Percentiles rank a stretch among this genome's conserved stretches.
phyloP scores from a whole-genome alignment of 768 basidiomycete genomes.

The Ramaria sp. region DNA sequence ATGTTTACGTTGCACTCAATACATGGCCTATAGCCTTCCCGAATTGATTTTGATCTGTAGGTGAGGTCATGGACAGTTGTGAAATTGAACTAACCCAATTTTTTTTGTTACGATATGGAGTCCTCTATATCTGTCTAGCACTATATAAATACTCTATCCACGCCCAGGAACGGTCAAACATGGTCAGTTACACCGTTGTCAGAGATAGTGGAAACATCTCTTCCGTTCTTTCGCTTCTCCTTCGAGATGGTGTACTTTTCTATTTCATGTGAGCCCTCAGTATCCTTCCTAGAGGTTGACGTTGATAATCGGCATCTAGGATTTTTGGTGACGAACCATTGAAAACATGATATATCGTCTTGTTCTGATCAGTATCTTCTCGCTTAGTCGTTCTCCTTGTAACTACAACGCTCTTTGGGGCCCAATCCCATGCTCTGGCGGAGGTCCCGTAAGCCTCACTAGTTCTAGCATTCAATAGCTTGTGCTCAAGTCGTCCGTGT shows the following conservation, averaged over 20 bases:
- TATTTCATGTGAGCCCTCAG: neutral
- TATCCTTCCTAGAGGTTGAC: neutral
- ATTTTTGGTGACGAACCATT: neutral
- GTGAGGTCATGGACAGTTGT: neutral
- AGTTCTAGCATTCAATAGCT: too few species aligned
- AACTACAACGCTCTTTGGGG: neutral
- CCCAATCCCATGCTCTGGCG: neutral
- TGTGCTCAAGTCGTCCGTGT: neutral
- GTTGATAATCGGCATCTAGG: neutral
- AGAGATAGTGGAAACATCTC: neutral
- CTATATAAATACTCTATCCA: neutral
- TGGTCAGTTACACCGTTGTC: neutral
- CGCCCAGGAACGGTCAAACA: neutral
- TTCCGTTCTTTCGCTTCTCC: neutral
- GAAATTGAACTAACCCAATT: neutral
- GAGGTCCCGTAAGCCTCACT: neutral
- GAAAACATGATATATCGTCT: neutral
- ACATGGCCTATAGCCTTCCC: neutral
- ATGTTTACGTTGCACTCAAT: neutral
- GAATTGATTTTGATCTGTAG: neutral
- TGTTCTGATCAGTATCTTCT: neutral
- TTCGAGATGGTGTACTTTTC: neutral
- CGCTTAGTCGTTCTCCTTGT: neutral
- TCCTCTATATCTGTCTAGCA: neutral
- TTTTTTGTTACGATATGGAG: neutral